Evolutionary conservation across 257 asterid genomes (phyloP).

Genomic region (Solanum verrucosum): DNA sequence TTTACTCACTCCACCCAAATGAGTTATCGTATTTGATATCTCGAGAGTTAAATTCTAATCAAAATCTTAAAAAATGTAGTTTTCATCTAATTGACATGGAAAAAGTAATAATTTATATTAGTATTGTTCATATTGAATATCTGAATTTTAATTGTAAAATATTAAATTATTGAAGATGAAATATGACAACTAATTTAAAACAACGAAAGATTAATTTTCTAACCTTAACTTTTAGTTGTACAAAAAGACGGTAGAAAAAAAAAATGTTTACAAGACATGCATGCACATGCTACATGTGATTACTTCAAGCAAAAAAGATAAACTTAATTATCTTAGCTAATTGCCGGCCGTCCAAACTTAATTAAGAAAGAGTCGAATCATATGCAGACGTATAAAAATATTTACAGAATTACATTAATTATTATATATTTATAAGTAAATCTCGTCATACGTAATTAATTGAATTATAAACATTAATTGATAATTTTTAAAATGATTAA

Average conservation of each 20-base stretch:
- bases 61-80: not conserved
- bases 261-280: not conserved
- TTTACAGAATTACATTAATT: not conserved
- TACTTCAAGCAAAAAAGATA: not conserved
- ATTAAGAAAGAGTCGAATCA: not conserved
- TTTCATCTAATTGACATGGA: too few relatives aligned
- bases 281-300: constrained; percentile 4
- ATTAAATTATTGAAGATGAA: not conserved
- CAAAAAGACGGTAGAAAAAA: not conserved
- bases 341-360: not conserved
- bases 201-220: not conserved
- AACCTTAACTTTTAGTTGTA: not conserved
- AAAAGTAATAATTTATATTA: too few relatives aligned
- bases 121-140: too few relatives aligned
- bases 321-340: not conserved
- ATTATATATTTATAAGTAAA: not conserved
- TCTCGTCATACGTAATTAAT: not conserved
- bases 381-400: not conserved
- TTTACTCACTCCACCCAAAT: not conserved
- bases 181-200: not conserved
- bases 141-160: too few relatives aligned
- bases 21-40: not conserved
- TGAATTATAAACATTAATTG: not conserved
- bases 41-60: not conserved
- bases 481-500: too few relatives aligned